Evolutionary conservation across 1,284 basidiomycete genomes (phyloP), one percentile per base, ranked within the genome.

Genomic region (Trichosporon sp.): DNA sequence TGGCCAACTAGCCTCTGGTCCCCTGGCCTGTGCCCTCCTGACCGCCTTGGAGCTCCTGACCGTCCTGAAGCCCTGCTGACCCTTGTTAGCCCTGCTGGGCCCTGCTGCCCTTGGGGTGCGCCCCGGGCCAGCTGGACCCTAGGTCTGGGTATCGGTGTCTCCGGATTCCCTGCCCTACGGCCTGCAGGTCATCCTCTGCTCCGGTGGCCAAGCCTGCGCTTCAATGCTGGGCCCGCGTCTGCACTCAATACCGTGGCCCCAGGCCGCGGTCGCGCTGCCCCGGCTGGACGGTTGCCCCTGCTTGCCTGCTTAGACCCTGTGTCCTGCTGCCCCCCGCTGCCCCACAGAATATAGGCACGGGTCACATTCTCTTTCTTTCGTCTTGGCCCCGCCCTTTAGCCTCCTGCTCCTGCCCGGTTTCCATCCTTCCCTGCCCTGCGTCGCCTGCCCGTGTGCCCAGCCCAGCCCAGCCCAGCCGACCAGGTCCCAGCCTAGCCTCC

Each of bases 261-360:
- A 56, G 19, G 51, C 51, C 51, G 6, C 16, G 6, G 48, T 19
- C 38, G 38, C 38, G 38, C 38, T 56, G 54, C 26, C 54, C 54
- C 54, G 26, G 54, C 43, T 46, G 38, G 38, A 12, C 11, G 51
- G 8, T 10, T 56, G 54, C 54, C 21, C 54, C 54, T 59, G 54
- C 54, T 59, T 26, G 26, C 54, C 26, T 59, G 54, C 54, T 59
- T 59, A 7, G 16, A 54, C 51, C 51, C 51, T 40, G 38, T 40
- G 38, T 40, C 38, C 38, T 54, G 51, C 51, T 54, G 51, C 51
- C 51, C 59, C 54, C 54, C 21, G 59, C 59, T 63, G 59, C 59
- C 59, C 59, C 59, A 63, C 59, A 63, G 59, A 63, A 63, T 63
- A 35, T 35, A 63, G 59, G 59, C 59, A 63, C 59, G 59, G 51